Evolutionary conservation across 2,329 filamentous ascomycete genomes (phyloP).

Genomic region (Aspergillus novofumigatus): DNA sequence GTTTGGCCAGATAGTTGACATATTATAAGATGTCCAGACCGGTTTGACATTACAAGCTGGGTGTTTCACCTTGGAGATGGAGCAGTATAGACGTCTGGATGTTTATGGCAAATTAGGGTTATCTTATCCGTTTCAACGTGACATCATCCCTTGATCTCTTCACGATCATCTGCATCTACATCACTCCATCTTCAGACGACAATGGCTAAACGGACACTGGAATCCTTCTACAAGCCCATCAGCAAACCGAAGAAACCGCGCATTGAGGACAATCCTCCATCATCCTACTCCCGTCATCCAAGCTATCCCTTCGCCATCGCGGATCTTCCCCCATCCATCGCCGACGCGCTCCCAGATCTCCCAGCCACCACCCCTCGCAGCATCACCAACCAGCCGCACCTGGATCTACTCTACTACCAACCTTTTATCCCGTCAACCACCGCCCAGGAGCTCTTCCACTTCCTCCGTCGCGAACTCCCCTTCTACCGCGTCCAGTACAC

Average conservation of each 20-base stretch:
- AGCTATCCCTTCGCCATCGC: slow-evolving; percentile 53
- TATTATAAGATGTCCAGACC: no score
- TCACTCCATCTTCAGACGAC: no score
- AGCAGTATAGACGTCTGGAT: no score
- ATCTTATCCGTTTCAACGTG: no score
- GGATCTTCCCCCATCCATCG: slow-evolving; percentile 43
- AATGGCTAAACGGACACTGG: slow-evolving; percentile 59
- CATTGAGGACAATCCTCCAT: not conserved
- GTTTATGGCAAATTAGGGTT: no score
- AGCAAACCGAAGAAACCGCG: slow-evolving; percentile 39
- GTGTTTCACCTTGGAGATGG: no score
- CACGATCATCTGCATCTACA: no score
- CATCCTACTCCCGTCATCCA: slow-evolving; percentile 39
- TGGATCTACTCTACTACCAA: slow-evolving; percentile 72
- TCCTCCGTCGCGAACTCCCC: slow-evolving; percentile 65
- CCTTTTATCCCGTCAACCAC: slow-evolving; percentile 62
- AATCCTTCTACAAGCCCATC: slow-evolving; percentile 61
- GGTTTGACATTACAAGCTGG: no score
- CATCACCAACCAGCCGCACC: slow-evolving; percentile 64
- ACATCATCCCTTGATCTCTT: not conserved
- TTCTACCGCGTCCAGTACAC: slow-evolving; percentile 74
- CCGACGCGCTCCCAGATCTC: slow-evolving; percentile 16
- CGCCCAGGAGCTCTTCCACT: slow-evolving; percentile 61
- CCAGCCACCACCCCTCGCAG: slow-evolving; percentile 47
- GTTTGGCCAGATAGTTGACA: no score